Base-by-base conservation (phyloP, 1,139 yeast genomes). In the Hyphopichia wangnamkhiaoensis region DNA sequence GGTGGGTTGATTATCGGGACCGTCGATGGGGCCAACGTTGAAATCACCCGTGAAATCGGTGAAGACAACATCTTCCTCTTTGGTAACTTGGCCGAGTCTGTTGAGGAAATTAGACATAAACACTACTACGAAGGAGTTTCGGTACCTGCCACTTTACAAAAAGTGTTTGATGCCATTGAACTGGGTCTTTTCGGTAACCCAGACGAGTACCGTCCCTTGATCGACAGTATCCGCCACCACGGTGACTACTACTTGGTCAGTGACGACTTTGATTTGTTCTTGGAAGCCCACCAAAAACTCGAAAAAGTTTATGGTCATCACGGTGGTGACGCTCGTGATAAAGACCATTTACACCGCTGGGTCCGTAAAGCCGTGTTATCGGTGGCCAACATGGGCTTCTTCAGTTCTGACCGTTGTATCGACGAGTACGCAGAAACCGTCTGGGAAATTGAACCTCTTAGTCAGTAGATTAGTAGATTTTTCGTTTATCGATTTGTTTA, bases 21-120 rank as follows among this genome's bases (percentile, higher is more conserved):
- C 14, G 96, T 91, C 49, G 97, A 91, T 59, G 97, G 98, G 59
- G 97, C 97, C 47, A 91, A 90, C 58, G 95, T 91, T 40, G 97
- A 91, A 68, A 88, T 91, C 59, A 86, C 96, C 17, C 79, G 96
- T 54, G 97, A 91, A 66, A 80, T 88, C 52, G 96, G 96, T 37
- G 95, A 90, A 59, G 95, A 88, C 38, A 89, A 91, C 63, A 88
- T 91, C 61, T 90, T 89, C 72, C 71, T 90, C 59, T 90, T 90
- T 60, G 97, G 97, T 58, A 88, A 86, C 60, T 76, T 90, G 59
- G 82, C 95, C 25, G 96, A 90, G 63, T 81, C 86, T 30, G 97
- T 90, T 34, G 96, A 89, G 40, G 91, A 82, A 42, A 72, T 90
- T 39, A 80, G 97, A 63, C 85, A 83, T 57, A 74, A 78, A 44